Evolutionary conservation across 257 asterid species (phyloP), one percentile per base, ranked within the genome.

Genomic region (Lycium ferocissimum): DNA sequence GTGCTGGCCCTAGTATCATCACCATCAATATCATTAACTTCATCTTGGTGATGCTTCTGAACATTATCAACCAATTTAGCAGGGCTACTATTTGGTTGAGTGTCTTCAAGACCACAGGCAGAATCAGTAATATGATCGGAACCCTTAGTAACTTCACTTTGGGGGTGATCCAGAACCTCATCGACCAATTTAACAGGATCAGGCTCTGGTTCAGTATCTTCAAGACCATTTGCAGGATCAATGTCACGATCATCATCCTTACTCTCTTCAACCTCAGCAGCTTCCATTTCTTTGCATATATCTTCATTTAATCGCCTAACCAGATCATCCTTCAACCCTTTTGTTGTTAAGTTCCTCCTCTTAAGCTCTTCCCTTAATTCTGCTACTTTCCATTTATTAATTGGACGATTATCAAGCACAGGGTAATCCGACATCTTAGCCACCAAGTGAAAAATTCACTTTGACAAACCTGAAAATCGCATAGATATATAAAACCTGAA

Each of bases 291-390:
- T 53, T 65, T 58, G 56, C 67, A 87, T 63, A 89, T 87, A 22
- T 88, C 87, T 83, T 89, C 91, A 65, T 83, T 85, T 86, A 89
- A 56, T 78, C 91, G 83, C 66, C 81, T 87, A 51, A 89, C 91
- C 49, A 89, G 81, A 11, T 87, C 91, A 85, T 89, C 91, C 86
- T 89, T 89, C 87, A 89, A 82, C 58, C 91, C 91, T 81, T 81
- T 87, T 20, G 79, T 45, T 11, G 43, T 7, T 79, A 87, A 87
- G 76, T 84, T 83, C 82, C 91, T 84, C 80, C 82, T 89, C 89
- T 87, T 89, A 80, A 89, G 91, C 87, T 89, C 91, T 80, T 89
- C 90, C 86, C 73, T 89, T 84, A 89, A 26, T 67, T 89, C 88
- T 17, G 87, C 81, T 66, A 89, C 91, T 85, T 87, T 89, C 91